Evolutionary conservation across 306 rosid genomes (phyloP).

Genomic region (Ochetophila trinervis): DNA sequence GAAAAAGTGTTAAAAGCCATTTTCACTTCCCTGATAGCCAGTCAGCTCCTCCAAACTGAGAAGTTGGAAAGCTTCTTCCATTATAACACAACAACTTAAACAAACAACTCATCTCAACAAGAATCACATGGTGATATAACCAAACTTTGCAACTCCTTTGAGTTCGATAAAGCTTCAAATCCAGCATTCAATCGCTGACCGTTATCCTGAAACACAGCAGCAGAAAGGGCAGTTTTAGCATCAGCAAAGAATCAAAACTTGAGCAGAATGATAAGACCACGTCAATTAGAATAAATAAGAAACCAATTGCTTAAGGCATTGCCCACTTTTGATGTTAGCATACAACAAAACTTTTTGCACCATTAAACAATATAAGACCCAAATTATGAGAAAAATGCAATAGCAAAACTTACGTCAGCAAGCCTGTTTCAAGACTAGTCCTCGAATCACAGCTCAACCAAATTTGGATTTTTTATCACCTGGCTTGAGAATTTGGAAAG

Average conservation of each 20-base stretch:
- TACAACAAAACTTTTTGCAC: not conserved
- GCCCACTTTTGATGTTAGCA: not conserved
- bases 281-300: not conserved
- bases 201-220: not conserved
- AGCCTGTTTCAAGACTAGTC: slow-evolving; percentile 15
- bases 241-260: not conserved
- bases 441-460: slow-evolving; percentile 16
- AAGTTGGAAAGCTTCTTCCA: slow-evolving; percentile 17
- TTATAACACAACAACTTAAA: not conserved
- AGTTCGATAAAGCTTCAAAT: slow-evolving; percentile 23
- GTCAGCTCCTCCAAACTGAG: slow-evolving; percentile 6
- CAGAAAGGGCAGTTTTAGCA: slow-evolving; percentile 5
- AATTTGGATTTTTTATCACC: slow-evolving; percentile 28
- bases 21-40: slow-evolving; percentile 4
- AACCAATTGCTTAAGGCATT: no score
- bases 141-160: slow-evolving; percentile 8
- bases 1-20: not conserved
- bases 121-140: not conserved
- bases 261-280: not conserved
- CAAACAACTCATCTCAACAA: slow-evolving; percentile 15
- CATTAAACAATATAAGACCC: not conserved
- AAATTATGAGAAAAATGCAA: not conserved
- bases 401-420: slow-evolving; percentile 20
- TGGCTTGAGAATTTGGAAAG: slow-evolving; percentile 42
- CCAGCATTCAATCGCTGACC: slow-evolving; percentile 10